Conservation (phyloP, 805 yeast genomes). For the Lachancea mirantina region DNA sequence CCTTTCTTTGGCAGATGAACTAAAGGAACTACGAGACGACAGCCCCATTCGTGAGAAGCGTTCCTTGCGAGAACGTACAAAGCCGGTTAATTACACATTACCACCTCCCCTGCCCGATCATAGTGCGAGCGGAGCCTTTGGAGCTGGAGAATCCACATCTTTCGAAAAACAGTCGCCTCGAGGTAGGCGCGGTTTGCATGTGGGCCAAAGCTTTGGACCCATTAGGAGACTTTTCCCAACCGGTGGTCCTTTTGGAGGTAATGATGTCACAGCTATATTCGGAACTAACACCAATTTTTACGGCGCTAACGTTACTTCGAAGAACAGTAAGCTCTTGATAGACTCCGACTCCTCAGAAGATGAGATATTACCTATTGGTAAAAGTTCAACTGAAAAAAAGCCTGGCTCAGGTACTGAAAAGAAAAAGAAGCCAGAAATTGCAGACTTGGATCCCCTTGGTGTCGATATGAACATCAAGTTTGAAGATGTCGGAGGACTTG, state of each 20-base stretch:
- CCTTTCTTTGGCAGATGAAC: constrained; percentile 52
- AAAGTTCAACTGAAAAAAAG: constrained; percentile 33
- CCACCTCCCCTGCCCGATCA: constrained; percentile 66
- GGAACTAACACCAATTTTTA: constrained; percentile 50
- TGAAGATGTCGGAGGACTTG: constrained; percentile 84
- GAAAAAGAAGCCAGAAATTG: constrained; percentile 53
- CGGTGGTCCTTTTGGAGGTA: constrained; percentile 97
- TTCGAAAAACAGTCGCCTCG: constrained; percentile 27
- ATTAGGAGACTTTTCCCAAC: constrained; percentile 80
- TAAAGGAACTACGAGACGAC: constrained; percentile 57
- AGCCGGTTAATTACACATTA: constrained; percentile 69
- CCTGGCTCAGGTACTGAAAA: constrained; percentile 29
- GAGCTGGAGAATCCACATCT: no score
- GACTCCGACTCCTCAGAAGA: constrained; percentile 63
- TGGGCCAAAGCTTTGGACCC: constrained; percentile 38
- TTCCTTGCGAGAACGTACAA: constrained; percentile 55
- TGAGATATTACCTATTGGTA: constrained; percentile 45
- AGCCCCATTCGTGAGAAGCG: constrained; percentile 49
- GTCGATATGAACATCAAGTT: constrained; percentile 81
- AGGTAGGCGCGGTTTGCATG: constrained; percentile 33
- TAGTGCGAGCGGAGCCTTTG: constrained; percentile 1
- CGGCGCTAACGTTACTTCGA: constrained; percentile 24
- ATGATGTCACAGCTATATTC: constrained; percentile 80
- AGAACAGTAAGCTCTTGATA: constrained; percentile 24
- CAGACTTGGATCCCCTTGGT: constrained; percentile 92